phyloP scores from a whole-genome alignment of 805 yeast genomes.

The Yarrowia osloensis region DNA sequence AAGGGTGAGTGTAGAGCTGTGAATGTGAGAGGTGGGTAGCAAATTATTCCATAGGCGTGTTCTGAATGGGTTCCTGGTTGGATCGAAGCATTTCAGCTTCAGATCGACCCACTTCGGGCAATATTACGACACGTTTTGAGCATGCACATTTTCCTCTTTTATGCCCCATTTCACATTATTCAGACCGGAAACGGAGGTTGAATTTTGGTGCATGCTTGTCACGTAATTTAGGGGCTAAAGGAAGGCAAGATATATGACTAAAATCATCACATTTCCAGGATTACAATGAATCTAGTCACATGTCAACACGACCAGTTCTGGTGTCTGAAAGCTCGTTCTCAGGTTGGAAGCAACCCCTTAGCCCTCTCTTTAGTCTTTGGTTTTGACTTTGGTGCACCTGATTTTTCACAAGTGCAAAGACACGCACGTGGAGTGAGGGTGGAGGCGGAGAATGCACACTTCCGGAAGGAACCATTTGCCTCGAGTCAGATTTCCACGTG shows the following conservation, averaged over 20 bases:
- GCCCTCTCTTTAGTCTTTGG: neutral
- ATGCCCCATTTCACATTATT: neutral
- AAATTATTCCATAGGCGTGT: too few relatives aligned
- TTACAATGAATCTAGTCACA: neutral
- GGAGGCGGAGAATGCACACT: neutral
- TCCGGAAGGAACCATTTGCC: too few relatives aligned
- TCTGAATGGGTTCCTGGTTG: too few relatives aligned
- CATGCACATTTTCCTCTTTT: neutral
- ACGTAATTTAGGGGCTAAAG: too few relatives aligned
- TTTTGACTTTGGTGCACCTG: neutral
- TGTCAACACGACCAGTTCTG: neutral
- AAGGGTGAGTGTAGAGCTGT: too few relatives aligned
- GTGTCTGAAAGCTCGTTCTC: neutral
- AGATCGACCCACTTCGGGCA: too few relatives aligned
- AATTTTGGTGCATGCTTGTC: neutral
- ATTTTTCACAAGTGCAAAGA: neutral
- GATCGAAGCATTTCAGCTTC: too few relatives aligned
- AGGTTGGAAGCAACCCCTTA: neutral
- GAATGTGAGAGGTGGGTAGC: too few relatives aligned
- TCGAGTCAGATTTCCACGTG: too few relatives aligned
- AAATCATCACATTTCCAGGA: neutral
- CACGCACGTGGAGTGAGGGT: neutral
- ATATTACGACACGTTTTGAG: too few relatives aligned
- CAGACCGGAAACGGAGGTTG: neutral
- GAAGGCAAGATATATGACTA: neutral